Evolutionary conservation across 176 grass and related monocot genomes (phyloP).

Genomic region (maize (Zea mays)): DNA sequence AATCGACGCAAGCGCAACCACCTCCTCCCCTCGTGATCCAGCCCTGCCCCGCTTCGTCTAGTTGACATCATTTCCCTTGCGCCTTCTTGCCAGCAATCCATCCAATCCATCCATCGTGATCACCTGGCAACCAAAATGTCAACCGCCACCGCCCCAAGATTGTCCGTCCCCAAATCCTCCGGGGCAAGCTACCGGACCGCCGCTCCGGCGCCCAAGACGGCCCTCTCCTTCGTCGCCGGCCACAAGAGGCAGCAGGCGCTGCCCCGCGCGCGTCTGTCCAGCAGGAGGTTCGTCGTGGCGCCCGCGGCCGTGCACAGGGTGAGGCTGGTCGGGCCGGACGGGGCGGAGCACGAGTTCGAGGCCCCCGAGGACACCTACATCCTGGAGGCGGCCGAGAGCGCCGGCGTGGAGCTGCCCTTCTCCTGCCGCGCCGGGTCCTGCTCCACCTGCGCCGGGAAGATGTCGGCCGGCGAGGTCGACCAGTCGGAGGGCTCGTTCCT

Average conservation of each 20-base stretch:
- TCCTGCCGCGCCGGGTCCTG: slow-evolving; percentile 57
- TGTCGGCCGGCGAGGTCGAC: slow-evolving; percentile 43
- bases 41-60: too few relatives aligned
- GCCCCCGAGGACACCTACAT: slow-evolving; percentile 72
- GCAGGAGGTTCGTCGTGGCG: slow-evolving; percentile 25
- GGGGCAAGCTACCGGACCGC: background rate
- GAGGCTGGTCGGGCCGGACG: slow-evolving; percentile 52
- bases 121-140: background rate
- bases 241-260: background rate
- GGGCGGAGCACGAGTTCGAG: slow-evolving; percentile 54
- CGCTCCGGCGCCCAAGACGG: slow-evolving; percentile 22
- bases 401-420: slow-evolving; percentile 60
- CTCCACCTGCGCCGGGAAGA: slow-evolving; percentile 64
- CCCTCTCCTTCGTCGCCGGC: slow-evolving; percentile 4
- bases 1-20: too few relatives aligned
- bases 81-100: background rate
- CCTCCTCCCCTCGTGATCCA: too few relatives aligned
- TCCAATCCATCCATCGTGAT: background rate
- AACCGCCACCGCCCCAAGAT: slow-evolving; percentile 15
- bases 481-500: slow-evolving; percentile 67
- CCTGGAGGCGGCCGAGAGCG: slow-evolving; percentile 54
- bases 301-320: slow-evolving; percentile 51
- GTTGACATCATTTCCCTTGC: background rate
- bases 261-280: slow-evolving; percentile 12
- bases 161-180: slow-evolving; percentile 30